Percentiles rank a stretch among this genome's conserved stretches.
Evolutionary conservation across 2,329 filamentous ascomycete genomes (phyloP).

Genomic region (Plenodomus tracheiphilus): DNA sequence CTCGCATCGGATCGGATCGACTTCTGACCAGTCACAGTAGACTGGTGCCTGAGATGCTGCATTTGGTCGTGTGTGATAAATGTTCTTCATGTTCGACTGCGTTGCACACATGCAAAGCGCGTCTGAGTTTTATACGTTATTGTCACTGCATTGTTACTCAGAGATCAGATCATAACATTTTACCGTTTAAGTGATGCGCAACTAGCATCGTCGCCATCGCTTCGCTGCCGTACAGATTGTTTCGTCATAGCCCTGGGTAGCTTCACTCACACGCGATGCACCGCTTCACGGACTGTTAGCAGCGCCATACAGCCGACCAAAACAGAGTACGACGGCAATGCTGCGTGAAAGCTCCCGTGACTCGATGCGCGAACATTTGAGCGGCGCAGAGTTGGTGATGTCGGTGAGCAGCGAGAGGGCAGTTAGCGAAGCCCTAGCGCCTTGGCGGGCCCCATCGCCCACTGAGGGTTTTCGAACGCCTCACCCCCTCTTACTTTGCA

Average conservation of each 20-base stretch:
- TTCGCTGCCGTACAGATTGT: not conserved
- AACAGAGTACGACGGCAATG: not conserved
- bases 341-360: not conserved
- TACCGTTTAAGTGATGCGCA: not conserved
- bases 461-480: conserved; percentile 1
- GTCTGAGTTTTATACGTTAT: not conserved
- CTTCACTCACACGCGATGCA: not conserved
- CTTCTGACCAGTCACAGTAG: conserved; percentile 11
- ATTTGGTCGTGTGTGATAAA: not conserved
- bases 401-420: not conserved
- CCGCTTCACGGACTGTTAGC: not conserved
- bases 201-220: not conserved
- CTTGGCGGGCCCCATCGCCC: not conserved
- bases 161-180: not conserved
- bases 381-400: not conserved
- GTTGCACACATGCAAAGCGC: not conserved
- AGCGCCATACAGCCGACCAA: not conserved
- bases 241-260: not conserved
- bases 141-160: not conserved
- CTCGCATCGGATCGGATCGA: conserved; percentile 4
- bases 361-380: not conserved
- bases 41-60: not conserved
- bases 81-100: no score
- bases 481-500: conserved; percentile 12
- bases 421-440: not conserved